Conservation (phyloP, 1,139 yeast genomes). For the Suhomyces coccinellae region DNA sequence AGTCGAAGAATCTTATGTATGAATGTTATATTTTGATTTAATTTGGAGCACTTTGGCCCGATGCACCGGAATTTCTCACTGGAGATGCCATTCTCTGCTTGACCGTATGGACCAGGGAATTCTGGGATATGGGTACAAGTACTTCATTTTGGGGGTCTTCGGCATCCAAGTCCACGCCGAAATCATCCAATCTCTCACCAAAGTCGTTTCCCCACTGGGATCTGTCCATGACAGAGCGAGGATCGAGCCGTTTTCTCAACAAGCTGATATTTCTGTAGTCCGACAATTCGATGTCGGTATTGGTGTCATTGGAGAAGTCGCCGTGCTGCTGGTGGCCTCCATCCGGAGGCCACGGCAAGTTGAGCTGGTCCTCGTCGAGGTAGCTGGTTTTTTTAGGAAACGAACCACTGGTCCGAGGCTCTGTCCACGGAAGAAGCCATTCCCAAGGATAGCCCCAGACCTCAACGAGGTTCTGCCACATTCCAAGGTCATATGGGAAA, state of each 20-base stretch:
- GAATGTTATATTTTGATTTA: too few species aligned
- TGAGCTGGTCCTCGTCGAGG: conserved; percentile 57
- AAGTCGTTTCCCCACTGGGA: conserved; percentile 71
- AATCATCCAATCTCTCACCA: conserved; percentile 82
- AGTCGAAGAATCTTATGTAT: too few species aligned
- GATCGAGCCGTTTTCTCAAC: conserved; percentile 22
- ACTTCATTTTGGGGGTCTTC: conserved; percentile 32
- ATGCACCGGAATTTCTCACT: background rate
- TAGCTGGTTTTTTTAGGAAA: conserved; percentile 54
- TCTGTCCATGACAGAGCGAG: conserved; percentile 29
- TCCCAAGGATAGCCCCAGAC: conserved; percentile 57
- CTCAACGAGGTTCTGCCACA: conserved; percentile 51
- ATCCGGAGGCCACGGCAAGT: conserved; percentile 89
- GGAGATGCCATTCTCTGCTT: background rate
- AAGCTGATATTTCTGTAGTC: conserved; percentile 10
- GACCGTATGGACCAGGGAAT: too few species aligned
- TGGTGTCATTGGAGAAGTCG: conserved; percentile 21
- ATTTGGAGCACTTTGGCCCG: too few species aligned
- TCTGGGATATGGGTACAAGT: background rate
- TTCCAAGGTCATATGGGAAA: conserved; percentile 82
- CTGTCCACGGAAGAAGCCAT: conserved; percentile 72
- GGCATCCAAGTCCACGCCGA: conserved; percentile 81
- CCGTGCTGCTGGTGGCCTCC: conserved; percentile 52
- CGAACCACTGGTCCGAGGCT: conserved; percentile 46
- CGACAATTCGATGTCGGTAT: conserved; percentile 18